Base-by-base conservation (phyloP, 2,329 filamentous ascomycete genomes). In the Monosporascus sp. region DNA sequence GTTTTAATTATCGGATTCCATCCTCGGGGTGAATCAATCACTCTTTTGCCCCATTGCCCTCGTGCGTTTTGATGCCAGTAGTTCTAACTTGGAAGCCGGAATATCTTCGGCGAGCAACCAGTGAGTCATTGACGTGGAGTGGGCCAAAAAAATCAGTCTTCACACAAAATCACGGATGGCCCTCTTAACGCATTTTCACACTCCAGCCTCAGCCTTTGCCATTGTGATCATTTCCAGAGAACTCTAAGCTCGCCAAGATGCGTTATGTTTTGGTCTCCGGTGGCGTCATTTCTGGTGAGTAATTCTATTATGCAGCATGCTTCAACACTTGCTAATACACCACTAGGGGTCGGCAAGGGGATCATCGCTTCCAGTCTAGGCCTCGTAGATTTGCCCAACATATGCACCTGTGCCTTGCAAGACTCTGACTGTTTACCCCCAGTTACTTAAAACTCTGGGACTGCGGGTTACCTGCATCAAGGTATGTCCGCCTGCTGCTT, bases 251-350 rank as follows among this genome's bases (percentile, higher is more conserved):
- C 27, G 27, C 27, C 64, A 83, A 74, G 66, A 91, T 90, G 87
- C 89, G 90, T 76, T 90, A 90, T 78, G 85, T 91, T 72, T 78
- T 90, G 61, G 86, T 90, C 61, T 89, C 86, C 62, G 88, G 88
- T 79, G 88, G 86, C 88, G 72, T 74, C 76, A 70, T 62, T 51
- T 53, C 54, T 55, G 53, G 56, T 52, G 58, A 49, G 52, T 52
- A 53, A 52, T 60, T 54, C 51, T 51, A 49, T 58, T 51, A 39
- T 56, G 37, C 47, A 17, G 20, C 44, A 49, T 38, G 17, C 37
- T 47, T 47, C 50, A 48, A 47, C 53, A 47, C 41, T 49, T 49
- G 57, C 51, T 56, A 52, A 51, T 53, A 51, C 46, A 54, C 51
- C 50, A 27, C 1, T 39, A 31, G 38, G 24, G 31, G 6, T 27